Evolutionary conservation across 2,329 filamentous ascomycete genomes (phyloP).

Genomic region (Penicillium brasilianum): DNA sequence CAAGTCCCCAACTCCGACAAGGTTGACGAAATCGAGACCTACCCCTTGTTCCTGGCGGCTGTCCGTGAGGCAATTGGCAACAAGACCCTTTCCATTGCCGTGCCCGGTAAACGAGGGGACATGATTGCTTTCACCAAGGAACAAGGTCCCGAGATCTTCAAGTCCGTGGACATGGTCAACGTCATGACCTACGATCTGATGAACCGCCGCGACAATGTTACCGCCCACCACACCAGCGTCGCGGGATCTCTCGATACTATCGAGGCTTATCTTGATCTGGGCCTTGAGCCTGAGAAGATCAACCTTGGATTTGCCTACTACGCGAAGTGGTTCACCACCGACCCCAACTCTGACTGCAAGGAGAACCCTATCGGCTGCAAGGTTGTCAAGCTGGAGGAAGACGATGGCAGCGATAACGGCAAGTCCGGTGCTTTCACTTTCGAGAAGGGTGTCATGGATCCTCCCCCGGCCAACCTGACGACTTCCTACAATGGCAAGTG

Average conservation of each 20-base stretch:
- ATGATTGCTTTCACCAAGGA: constrained; percentile 69
- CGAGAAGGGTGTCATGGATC: constrained; percentile 39
- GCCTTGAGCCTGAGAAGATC: constrained; percentile 60
- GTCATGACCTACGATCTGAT: constrained; percentile 75
- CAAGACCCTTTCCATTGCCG: constrained; percentile 69
- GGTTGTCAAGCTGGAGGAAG: constrained; percentile 64
- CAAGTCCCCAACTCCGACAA: constrained; percentile 63
- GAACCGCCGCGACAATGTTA: constrained; percentile 68
- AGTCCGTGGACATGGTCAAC: constrained; percentile 69
- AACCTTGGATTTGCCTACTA: constrained; percentile 73
- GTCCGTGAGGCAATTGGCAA: constrained; percentile 64
- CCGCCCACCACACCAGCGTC: constrained; percentile 70
- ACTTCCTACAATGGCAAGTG: constrained; percentile 39
- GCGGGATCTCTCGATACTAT: constrained; percentile 60
- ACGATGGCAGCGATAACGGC: constrained; percentile 64
- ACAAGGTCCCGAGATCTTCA: constrained; percentile 64
- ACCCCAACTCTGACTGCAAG: constrained; percentile 54
- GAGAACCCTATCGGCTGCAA: constrained; percentile 61
- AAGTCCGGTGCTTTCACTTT: constrained; percentile 59
- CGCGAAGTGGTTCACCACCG: constrained; percentile 68
- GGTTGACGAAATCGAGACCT: constrained; percentile 64
- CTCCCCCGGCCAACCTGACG: constrained; percentile 33
- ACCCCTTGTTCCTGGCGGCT: constrained; percentile 63
- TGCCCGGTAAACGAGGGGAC: constrained; percentile 66
- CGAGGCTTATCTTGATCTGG: constrained; percentile 63